Evolutionary conservation across 257 asterid species (phyloP).

Genomic region (Eustoma russellianum): DNA sequence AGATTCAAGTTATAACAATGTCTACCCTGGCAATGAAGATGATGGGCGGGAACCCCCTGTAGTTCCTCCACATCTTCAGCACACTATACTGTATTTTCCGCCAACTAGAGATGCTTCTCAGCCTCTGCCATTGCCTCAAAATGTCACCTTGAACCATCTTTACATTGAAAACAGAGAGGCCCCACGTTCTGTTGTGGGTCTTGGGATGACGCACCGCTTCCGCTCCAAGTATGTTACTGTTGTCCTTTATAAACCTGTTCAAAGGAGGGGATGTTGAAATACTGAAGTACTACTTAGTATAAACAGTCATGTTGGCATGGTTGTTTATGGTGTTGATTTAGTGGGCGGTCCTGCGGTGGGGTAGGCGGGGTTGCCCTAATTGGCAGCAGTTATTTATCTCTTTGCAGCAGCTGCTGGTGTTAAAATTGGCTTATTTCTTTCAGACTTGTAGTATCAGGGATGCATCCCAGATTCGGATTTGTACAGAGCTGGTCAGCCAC

Average conservation of each 20-base stretch:
- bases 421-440: constrained; percentile 9
- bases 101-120: constrained; percentile 28
- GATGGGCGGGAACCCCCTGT: constrained; percentile 79
- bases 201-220: constrained; percentile 80
- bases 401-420: constrained; percentile 12
- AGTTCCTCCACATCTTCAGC: constrained; percentile 69
- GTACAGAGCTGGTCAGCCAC: no score
- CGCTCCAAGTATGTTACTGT: constrained; percentile 79
- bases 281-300: constrained; percentile 18
- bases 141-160: constrained; percentile 74
- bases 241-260: constrained; percentile 88
- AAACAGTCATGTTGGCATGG: constrained; percentile 1
- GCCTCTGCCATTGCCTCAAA: constrained; percentile 59
- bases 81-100: constrained; percentile 50
- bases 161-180: constrained; percentile 70
- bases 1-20: constrained; percentile 70
- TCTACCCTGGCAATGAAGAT: constrained; percentile 56
- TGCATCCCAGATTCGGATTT: no score
- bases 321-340: neutral
- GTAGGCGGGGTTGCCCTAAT: constrained; percentile 6
- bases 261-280: constrained; percentile 45
- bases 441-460: neutral
- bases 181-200: constrained; percentile 65
- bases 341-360: no score
- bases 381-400: constrained; percentile 11